Evolutionary conservation across 306 rosid genomes (phyloP).

Genomic region (Fagus crenata): DNA sequence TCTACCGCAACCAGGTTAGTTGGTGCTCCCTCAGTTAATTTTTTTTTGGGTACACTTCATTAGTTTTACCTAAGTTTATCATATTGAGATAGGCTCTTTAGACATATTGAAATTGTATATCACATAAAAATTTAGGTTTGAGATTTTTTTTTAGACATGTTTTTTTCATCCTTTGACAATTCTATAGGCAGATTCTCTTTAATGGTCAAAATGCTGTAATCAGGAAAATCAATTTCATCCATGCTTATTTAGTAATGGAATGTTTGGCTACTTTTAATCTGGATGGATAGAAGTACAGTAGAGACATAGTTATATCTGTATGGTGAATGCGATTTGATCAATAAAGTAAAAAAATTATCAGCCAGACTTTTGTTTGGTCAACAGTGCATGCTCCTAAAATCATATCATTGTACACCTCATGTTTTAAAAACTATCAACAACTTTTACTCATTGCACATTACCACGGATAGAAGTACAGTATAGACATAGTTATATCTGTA

Average conservation of each 20-base stretch:
- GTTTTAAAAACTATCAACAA: neutral
- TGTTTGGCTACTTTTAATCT: neutral
- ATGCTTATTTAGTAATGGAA: neutral
- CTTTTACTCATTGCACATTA: neutral
- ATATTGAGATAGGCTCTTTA: neutral
- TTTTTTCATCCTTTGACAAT: neutral
- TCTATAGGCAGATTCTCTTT: neutral
- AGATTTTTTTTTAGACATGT: too few species aligned
- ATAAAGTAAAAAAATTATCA: neutral
- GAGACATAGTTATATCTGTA: neutral
- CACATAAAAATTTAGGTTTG: neutral
- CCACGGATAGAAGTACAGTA: neutral
- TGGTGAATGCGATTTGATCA: neutral
- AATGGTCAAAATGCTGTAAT: neutral
- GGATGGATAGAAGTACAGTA: neutral
- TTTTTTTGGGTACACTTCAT: neutral
- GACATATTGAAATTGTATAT: neutral
- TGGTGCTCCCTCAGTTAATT: constrained; percentile 12
- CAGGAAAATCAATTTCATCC: neutral
- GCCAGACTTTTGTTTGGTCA: neutral
- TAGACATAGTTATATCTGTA: neutral
- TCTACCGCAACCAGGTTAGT: constrained; percentile 84
- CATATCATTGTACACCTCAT: neutral
- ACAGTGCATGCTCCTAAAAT: neutral
- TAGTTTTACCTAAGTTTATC: neutral